Conservation (phyloP, 164 flowering plant species). For the Amborella trichopoda region DNA sequence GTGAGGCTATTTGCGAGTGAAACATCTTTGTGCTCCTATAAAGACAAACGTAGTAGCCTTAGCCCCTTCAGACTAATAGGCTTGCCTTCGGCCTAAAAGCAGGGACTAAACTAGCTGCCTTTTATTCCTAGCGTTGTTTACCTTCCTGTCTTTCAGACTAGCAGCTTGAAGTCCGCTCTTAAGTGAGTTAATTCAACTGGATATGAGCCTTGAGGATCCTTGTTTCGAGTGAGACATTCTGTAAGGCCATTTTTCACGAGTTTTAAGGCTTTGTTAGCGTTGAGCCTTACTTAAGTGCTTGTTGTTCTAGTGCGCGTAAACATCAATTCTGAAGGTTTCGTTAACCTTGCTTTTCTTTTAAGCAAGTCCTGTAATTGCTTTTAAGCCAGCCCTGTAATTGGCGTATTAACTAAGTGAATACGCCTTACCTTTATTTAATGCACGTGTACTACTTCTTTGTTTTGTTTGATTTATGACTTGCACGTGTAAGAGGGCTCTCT, state of each 20-base stretch:
- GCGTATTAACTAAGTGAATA: background rate
- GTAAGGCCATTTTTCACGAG: background rate
- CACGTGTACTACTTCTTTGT: no score
- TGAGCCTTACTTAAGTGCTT: background rate
- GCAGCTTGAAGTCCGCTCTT: background rate
- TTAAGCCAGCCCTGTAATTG: no score
- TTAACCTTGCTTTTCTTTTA: background rate
- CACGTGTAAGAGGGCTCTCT: background rate
- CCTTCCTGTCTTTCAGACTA: slow-evolving; percentile 1
- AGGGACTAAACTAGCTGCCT: no score
- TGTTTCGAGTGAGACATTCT: background rate
- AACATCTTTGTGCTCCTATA: no score
- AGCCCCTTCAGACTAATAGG: no score
- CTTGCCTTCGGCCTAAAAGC: no score
- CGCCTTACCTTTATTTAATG: background rate
- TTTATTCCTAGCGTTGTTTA: no score
- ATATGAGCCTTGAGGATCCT: slow-evolving; percentile 1
- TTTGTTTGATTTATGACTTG: no score
- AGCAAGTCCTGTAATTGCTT: background rate
- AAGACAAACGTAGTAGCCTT: no score
- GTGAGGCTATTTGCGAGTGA: no score
- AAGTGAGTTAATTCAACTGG: background rate
- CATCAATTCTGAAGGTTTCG: background rate
- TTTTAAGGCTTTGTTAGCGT: background rate
- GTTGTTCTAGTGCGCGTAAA: background rate